Evolutionary conservation across 352 stramenopile species (phyloP), one percentile per base, ranked within the genome.

Genomic region (Albugo candida): DNA sequence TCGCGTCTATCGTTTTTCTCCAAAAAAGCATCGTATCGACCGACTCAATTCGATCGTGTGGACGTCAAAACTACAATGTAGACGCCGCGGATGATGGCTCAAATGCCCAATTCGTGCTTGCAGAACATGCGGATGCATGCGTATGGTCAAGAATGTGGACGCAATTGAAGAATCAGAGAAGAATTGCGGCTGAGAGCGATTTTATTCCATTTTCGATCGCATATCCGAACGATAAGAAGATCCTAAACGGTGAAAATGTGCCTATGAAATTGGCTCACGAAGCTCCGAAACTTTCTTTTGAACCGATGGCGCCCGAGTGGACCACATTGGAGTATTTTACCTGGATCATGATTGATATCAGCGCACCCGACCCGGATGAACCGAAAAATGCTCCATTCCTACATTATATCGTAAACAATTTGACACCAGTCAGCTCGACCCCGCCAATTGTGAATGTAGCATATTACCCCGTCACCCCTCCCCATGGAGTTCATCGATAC

Each of bases 321-420:
- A 31, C 24, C 3, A 31, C 3, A 31, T 10, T 8, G 3, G 24
- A 31, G 24, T 31, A 31, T 31, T 84, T 76, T 63, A 83, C 68
- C 36, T 78, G 59, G 49, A 48, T 85, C 17, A 62, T 85, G 12
- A 49, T 85, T 24, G 73, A 85, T 48, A 75, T 85, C 20, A 71
- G 83, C 52, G 73, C 73, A 11, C 73, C 73, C 1, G 52, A 70
- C 37, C 73, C 73, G 10, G 47, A 54, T 13, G 53, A 64, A 0
- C 68, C 73, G 12, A 61, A 59, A 1, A 70, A 85, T 50, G 54
- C 72, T 38, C 72, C 72, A 35, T 85, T 81, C 51, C 51, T 85
- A 39, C 72, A 85, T 56, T 77, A 72, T 49, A 79, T 83, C 36
- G 52, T 80, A 18, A 52, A 59, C 11, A 59, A 65, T 21, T 51